phyloP scores from a whole-genome alignment of 1,139 yeast genomes.

The Blastobotrys proliferans region DNA sequence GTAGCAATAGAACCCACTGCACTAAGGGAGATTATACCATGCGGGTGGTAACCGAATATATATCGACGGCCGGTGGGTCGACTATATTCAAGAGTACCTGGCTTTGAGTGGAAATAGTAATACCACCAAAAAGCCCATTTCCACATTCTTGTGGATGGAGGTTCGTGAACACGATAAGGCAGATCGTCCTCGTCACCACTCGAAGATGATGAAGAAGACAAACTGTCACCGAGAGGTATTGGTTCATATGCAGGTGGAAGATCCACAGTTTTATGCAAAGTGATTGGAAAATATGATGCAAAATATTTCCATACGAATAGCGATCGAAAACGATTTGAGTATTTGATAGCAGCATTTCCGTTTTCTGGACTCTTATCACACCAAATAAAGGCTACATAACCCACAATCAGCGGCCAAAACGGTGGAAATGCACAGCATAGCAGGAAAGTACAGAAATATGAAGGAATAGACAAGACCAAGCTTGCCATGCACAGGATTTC shows the following conservation, averaged over 20 bases:
- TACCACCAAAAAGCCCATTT: constrained; percentile 28
- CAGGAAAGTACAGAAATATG: constrained; percentile 51
- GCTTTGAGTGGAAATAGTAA: constrained; percentile 15
- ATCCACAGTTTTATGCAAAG: constrained; percentile 64
- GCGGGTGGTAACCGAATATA: constrained; percentile 94
- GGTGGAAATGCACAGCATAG: constrained; percentile 61
- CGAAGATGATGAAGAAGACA: not conserved
- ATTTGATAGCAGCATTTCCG: constrained; percentile 61
- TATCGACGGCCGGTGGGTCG: constrained; percentile 47
- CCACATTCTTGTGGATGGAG: constrained; percentile 17
- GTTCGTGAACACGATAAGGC: not conserved
- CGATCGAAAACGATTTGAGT: constrained; percentile 56
- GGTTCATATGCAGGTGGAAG: constrained; percentile 76
- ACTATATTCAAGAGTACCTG: constrained; percentile 7
- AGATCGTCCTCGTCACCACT: constrained; percentile 15
- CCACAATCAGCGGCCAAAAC: constrained; percentile 60
- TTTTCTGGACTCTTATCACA: constrained; percentile 65
- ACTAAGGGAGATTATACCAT: constrained; percentile 93
- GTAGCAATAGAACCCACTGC: constrained; percentile 84
- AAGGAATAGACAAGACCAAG: constrained; percentile 73
- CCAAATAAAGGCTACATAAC: constrained; percentile 47
- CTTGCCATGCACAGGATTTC: constrained; percentile 43
- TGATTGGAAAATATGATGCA: constrained; percentile 75
- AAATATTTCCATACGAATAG: constrained; percentile 67
- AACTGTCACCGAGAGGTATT: constrained; percentile 1